Evolutionary conservation across 1,284 basidiomycete species (phyloP), one percentile per base, ranked within the genome.

Genomic region (Ceratobasidium sp.): DNA sequence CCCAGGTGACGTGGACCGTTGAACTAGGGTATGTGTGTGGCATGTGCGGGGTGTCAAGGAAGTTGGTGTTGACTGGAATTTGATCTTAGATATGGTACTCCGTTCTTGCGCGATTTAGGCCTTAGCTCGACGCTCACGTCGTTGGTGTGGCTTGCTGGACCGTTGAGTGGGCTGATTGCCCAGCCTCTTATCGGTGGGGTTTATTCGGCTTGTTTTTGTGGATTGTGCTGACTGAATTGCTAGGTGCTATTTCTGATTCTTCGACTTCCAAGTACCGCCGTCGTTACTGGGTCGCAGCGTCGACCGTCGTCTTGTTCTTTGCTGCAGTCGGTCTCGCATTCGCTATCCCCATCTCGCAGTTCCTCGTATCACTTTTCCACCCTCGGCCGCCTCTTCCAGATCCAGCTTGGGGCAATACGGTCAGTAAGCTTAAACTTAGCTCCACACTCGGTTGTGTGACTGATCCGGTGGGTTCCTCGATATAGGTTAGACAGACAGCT

Each of bases 121-220:
- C 88, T 99, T 42, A 93, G 95, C 1, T 96, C 97, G 83, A 91
- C 96, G 82, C 87, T 96, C 40, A 98, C 98, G 4, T 94, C 95
- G 77, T 88, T 98, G 17, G 97, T 99, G 42, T 99, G 97, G 97
- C 89, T 99, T 61, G 97, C 97, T 42, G 98, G 97, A 5, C 96
- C 96, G 10, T 93, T 99, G 78, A 95, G 94, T 77, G 97, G 97
- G 7, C 88, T 99, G 64, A 88, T 99, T 75, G 96, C 96, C 4
- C 97, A 99, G 84, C 97, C 97, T 23, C 88, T 99, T 78, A 97
- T 99, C 80, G 97, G 95, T 92, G 81, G 79, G 88, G 71, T 26
- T 68, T 28, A 13, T 9, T 20, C 23, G 5, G 40, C 64, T 17
- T 33, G 26, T 48, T 42, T 70, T 20, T n/a, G 13, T 26, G n/a